Percentiles rank a stretch among this genome's conserved stretches.
Conservation (phyloP, 1,284 basidiomycete species). For the Ustilago cynodontis region DNA sequence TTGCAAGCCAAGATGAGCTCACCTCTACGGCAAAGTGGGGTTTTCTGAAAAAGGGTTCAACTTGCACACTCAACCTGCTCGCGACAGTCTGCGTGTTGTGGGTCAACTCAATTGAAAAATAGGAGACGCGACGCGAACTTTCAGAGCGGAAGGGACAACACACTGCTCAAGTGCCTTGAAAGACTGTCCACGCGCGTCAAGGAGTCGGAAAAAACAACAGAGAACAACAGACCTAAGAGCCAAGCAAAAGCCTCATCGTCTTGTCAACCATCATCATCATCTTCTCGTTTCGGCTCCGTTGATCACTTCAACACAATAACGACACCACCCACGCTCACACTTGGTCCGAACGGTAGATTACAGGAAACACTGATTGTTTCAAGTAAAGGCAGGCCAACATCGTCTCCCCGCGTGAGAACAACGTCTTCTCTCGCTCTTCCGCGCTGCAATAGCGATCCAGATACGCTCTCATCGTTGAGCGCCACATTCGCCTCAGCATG, state of each 20-base stretch:
- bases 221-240: conserved; percentile 6
- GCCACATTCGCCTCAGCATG: conserved; percentile 14
- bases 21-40: too few species aligned
- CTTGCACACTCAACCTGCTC: too few species aligned
- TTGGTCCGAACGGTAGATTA: neutral
- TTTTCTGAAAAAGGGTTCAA: too few species aligned
- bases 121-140: too few species aligned
- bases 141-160: neutral
- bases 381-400: too few species aligned
- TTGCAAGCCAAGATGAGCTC: too few species aligned
- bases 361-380: neutral
- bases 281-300: neutral
- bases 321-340: neutral
- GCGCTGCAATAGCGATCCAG: neutral
- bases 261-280: conserved; percentile 8
- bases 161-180: conserved; percentile 23
- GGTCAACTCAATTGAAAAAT: too few species aligned
- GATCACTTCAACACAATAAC: neutral
- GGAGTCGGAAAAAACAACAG: conserved; percentile 11
- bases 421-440: neutral
- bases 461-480: neutral
- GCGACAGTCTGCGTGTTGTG: too few species aligned
- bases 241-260: neutral
- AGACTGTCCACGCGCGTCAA: conserved; percentile 16
- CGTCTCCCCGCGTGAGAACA: too few species aligned